These are phyloP conservation scores for Ascochyta lentis DNA, from an alignment of 2,329 filamentous ascomycete genomes.

Conservation along the genomic window DNA sequence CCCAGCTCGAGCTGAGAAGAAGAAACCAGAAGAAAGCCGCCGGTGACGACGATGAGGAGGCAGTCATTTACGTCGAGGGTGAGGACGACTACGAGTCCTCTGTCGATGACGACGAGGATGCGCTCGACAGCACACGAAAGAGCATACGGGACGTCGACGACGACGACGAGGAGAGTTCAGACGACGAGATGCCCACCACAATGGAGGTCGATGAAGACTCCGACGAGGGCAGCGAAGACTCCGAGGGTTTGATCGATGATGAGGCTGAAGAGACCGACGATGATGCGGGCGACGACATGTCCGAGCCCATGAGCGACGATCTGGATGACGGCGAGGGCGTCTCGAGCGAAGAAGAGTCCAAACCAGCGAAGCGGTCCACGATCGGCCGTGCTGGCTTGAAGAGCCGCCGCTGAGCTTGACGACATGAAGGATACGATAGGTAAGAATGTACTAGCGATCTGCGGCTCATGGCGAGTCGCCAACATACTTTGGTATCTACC, in stretches of 20 bases:
- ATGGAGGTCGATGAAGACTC: conserved; percentile 54
- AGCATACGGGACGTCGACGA: conserved; percentile 33
- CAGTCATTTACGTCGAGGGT: conserved; percentile 86
- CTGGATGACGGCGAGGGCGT: conserved; percentile 52
- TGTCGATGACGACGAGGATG: conserved; percentile 49
- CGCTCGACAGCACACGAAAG: conserved; percentile 27
- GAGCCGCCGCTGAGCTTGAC: conserved; percentile 32
- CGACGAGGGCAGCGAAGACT: conserved; percentile 65
- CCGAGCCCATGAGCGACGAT: conserved; percentile 55
- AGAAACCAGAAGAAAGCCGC: conserved; percentile 67
- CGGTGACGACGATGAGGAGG: conserved; percentile 70
- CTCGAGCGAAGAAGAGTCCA: conserved; percentile 53
- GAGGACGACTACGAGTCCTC: conserved; percentile 66
- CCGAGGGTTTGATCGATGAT: conserved; percentile 57
- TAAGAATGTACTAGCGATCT: conserved; percentile 14
- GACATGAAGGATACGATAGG: conserved; percentile 11
- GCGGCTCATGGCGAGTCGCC: conserved; percentile 1
- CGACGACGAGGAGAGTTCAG: conserved; percentile 51
- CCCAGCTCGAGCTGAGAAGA: conserved; percentile 82
- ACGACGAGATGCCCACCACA: conserved; percentile 64
- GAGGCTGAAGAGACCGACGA: conserved; percentile 59
- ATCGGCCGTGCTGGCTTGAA: conserved; percentile 40
- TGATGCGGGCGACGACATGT: conserved; percentile 55
- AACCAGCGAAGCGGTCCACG: conserved; percentile 44
- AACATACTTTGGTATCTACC: conserved; percentile 9